Conservation (phyloP, 495 filamentous ascomycete species). For the Neurospora tetraspora region DNA sequence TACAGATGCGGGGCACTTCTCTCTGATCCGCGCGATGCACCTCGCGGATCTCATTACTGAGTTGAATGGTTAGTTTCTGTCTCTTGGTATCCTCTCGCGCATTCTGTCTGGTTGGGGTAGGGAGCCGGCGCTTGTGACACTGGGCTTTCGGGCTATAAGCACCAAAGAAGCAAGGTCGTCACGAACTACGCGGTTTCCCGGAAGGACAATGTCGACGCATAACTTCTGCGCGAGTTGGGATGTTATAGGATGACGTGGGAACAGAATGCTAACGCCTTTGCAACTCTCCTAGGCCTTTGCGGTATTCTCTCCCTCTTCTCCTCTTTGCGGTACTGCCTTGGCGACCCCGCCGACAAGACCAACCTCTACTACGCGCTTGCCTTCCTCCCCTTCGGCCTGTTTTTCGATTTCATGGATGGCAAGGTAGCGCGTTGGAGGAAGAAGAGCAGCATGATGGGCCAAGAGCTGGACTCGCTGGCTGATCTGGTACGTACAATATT, state of each 20-base stretch:
- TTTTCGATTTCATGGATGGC: slow-evolving; percentile 98
- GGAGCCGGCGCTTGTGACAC: neutral
- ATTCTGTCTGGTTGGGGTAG: neutral
- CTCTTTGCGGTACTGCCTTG: slow-evolving; percentile 87
- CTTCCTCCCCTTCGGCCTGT: slow-evolving; percentile 87
- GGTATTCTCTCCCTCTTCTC: slow-evolving; percentile 92
- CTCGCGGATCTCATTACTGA: slow-evolving; percentile 93
- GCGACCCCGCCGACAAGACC: slow-evolving; percentile 50
- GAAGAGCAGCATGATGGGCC: slow-evolving; percentile 94
- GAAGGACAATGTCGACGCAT: neutral
- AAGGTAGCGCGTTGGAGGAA: slow-evolving; percentile 91
- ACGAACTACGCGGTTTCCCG: neutral
- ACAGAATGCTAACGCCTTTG: neutral
- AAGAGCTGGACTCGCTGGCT: slow-evolving; percentile 94
- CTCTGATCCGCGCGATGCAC: slow-evolving; percentile 67
- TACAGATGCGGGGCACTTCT: slow-evolving; percentile 62
- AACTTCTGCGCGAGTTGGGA: neutral
- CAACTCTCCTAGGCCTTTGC: slow-evolving; percentile 50
- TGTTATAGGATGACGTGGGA: neutral
- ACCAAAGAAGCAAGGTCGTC: neutral
- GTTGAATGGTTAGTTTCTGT: slow-evolving; percentile 60
- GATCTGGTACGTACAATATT: slow-evolving; percentile 58
- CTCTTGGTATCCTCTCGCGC: neutral
- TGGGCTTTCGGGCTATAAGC: neutral
- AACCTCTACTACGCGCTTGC: slow-evolving; percentile 73